Percentiles rank a stretch among this genome's conserved stretches.
phyloP scores from a whole-genome alignment of 2,329 filamentous ascomycete genomes.

The Aspergillus ibericus region DNA sequence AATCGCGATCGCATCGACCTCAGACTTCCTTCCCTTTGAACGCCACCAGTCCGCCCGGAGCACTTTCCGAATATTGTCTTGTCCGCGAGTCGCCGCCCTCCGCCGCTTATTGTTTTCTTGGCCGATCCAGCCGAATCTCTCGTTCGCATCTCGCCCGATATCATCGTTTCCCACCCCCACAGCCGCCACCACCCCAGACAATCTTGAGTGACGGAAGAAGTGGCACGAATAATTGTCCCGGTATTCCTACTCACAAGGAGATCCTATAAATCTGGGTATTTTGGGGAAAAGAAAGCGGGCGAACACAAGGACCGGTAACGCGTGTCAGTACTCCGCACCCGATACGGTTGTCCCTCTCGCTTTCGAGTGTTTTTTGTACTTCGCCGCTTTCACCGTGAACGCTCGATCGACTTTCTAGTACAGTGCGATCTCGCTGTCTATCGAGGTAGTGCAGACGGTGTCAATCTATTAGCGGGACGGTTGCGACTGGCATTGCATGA shows the following conservation, averaged over 20 bases:
- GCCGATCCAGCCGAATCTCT: conserved; percentile 16
- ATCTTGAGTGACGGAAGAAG: conserved; percentile 8
- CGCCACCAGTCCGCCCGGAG: conserved; percentile 17
- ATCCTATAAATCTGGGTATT: background rate
- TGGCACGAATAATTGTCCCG: background rate
- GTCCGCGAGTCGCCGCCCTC: conserved; percentile 7
- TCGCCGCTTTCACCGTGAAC: background rate
- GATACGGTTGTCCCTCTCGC: conserved; percentile 2
- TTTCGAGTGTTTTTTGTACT: background rate
- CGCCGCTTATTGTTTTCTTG: conserved; percentile 8
- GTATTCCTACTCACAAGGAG: background rate
- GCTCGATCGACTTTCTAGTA: background rate
- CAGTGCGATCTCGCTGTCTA: background rate
- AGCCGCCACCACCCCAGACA: conserved; percentile 23
- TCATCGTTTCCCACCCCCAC: conserved; percentile 15
- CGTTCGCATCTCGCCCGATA: conserved; percentile 22
- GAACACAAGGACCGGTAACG: too few relatives aligned
- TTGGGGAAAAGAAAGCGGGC: background rate
- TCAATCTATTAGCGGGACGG: background rate
- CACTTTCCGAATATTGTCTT: conserved; percentile 10
- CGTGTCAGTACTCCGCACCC: background rate
- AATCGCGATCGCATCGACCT: conserved; percentile 20
- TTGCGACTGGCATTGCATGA: conserved; percentile 17
- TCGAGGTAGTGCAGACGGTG: background rate
- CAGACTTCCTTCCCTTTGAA: conserved; percentile 17